Base-by-base conservation (phyloP, 352 stramenopile genomes). In the Phytophthora cactorum region DNA sequence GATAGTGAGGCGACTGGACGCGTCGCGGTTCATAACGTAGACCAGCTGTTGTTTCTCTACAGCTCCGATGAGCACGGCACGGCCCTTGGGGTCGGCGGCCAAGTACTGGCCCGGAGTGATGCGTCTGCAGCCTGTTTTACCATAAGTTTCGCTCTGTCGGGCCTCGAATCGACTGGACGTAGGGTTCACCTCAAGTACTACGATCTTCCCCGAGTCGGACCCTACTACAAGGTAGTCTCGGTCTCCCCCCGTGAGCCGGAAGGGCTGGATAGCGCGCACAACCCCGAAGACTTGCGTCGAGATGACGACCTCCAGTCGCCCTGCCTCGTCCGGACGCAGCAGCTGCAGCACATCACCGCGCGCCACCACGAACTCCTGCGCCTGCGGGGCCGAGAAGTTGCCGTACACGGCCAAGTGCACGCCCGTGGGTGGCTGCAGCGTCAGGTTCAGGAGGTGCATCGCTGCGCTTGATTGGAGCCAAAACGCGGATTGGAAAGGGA, bases 31-130 rank as follows among this genome's bases (percentile, higher is more conserved):
- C 81, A 99, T 93, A 25, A 99, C 96, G 78, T 99, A 99, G 25
- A 99, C 98, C 11, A 99, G 86, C 71, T 99, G 99, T 72, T 99
- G 96, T 79, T 99, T 99, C 85, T 99, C 98, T 25, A 99, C 77
- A 17, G 86, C 91, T 58, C 87, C 89, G 43, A 99, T 88, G 85
- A 99, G 98, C 17, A 99, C 86, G 17, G 97, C 97, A 17, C 98
- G 92, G 31, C 98, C 98, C 65, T 98, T 98, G 2, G 98, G 98
- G 74, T 99, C 98, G 7, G 84, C 86, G 1, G 97, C 96, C 29
- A 99, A 54, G 80, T 99, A 99, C 78, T 99, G 96, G 1, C 98
- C 98, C 0, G 98, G 98, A 14, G 98, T 98, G 63, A 98, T 98
- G 29, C 98, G 92, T 53, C 98, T 89, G 67, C 95, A 98, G 17